These are phyloP conservation scores for Nidula microcarpa DNA, from an alignment of 768 basidiomycete genomes.

Conservation along the genomic window DNA sequence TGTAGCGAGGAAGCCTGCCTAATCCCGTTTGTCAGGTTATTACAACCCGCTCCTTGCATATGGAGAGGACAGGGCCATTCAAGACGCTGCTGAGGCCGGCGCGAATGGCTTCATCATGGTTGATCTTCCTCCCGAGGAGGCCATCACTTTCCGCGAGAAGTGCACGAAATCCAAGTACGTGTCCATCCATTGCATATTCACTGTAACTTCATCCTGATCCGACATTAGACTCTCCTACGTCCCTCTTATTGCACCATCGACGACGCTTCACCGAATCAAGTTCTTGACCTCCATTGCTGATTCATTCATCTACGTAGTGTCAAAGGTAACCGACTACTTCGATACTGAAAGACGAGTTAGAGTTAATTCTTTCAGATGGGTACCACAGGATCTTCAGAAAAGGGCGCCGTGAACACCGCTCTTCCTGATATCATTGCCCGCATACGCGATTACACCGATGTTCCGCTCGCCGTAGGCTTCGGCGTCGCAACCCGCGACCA, in stretches of 20 bases:
- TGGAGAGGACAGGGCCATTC: slow-evolving; percentile 91
- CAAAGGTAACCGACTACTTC: no score
- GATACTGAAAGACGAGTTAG: no score
- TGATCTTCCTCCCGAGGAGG: slow-evolving; percentile 97
- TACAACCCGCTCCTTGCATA: slow-evolving; percentile 96
- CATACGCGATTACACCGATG: slow-evolving; percentile 71
- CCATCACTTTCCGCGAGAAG: slow-evolving; percentile 83
- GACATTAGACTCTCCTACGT: slow-evolving; percentile 75
- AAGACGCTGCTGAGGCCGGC: slow-evolving; percentile 84
- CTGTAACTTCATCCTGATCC: slow-evolving; percentile 1
- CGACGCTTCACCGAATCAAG: slow-evolving; percentile 80
- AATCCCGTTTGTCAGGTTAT: slow-evolving; percentile 60
- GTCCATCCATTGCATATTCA: neutral
- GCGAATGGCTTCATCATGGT: slow-evolving; percentile 98
- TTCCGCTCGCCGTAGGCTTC: slow-evolving; percentile 94
- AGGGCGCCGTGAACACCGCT: slow-evolving; percentile 63
- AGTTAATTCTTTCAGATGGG: slow-evolving; percentile 66
- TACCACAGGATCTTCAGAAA: slow-evolving; percentile 88
- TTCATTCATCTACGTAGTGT: slow-evolving; percentile 69
- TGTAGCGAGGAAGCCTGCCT: slow-evolving; percentile 1
- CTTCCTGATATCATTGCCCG: slow-evolving; percentile 84
- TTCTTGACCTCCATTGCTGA: slow-evolving; percentile 94
- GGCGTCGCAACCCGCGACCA: slow-evolving; percentile 90
- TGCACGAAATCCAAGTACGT: slow-evolving; percentile 78
- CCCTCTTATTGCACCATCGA: slow-evolving; percentile 93